Percentiles rank a stretch among this genome's conserved stretches.
These are phyloP conservation scores for Phytophthora quininea DNA, from an alignment of 352 stramenopile genomes.

Conservation along the genomic window DNA sequence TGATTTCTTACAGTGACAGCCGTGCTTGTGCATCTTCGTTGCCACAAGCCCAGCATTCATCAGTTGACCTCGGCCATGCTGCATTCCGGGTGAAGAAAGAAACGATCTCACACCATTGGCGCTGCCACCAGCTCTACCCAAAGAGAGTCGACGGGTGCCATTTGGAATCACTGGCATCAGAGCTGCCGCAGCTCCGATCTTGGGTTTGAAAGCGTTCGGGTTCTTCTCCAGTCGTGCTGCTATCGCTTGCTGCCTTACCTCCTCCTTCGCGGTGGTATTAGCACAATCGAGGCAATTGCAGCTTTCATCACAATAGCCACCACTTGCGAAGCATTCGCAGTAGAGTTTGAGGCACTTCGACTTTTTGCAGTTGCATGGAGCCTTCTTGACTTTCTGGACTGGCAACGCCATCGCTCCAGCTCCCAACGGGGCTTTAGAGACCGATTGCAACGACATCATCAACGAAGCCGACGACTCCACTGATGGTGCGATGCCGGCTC, in stretches of 20 bases:
- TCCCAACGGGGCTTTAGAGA: constrained; percentile 20
- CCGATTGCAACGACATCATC: constrained; percentile 33
- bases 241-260: constrained; percentile 85
- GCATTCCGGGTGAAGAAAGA: constrained; percentile 30
- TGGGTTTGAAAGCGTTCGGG: constrained; percentile 95
- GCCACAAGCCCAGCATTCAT: constrained; percentile 20
- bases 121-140: constrained; percentile 13
- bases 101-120: constrained; percentile 22
- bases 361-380: constrained; percentile 98
- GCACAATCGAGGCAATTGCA: constrained; percentile 94
- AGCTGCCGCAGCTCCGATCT: constrained; percentile 79
- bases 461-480: constrained; percentile 21
- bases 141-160: constrained; percentile 18
- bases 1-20: constrained; percentile 97
- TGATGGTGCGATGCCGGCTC: constrained; percentile 8
- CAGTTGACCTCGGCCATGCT: constrained; percentile 14
- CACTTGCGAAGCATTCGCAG: constrained; percentile 96
- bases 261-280: constrained; percentile 86
- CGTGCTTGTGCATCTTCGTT: constrained; percentile 93
- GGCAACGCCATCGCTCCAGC: constrained; percentile 11
- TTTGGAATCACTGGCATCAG: constrained; percentile 15
- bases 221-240: constrained; percentile 92
- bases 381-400: constrained; percentile 49
- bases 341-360: constrained; percentile 97
- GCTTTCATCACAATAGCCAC: constrained; percentile 90